Evolutionary conservation across 306 rosid genomes (phyloP).

Genomic region (Abrus pulchellus): DNA sequence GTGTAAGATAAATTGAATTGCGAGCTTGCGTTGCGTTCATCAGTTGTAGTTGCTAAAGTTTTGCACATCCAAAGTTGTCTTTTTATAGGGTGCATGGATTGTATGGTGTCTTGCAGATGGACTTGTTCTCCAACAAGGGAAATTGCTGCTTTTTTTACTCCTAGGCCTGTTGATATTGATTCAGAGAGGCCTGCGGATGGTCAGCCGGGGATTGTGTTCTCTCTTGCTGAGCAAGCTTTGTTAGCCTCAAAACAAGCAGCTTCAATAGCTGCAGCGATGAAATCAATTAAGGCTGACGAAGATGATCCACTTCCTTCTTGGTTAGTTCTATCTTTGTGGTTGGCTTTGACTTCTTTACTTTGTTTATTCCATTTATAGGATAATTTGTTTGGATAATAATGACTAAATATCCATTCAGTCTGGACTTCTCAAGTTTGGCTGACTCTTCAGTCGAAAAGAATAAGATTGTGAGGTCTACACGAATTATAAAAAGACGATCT

Average conservation of each 20-base stretch:
- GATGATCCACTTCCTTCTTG: constrained; percentile 57
- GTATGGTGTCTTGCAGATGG: constrained; percentile 60
- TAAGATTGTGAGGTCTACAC: constrained; percentile 72
- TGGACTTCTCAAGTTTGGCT: constrained; percentile 54
- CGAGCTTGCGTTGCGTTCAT: constrained; percentile 19
- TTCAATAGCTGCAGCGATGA: constrained; percentile 59
- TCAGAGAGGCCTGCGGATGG: constrained; percentile 48
- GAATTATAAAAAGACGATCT: constrained; percentile 71
- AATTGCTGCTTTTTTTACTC: constrained; percentile 45
- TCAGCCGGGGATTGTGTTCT: constrained; percentile 53
- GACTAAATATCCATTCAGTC: constrained; percentile 44
- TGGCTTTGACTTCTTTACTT: constrained; percentile 38
- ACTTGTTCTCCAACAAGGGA: constrained; percentile 55
- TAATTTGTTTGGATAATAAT: constrained; percentile 44
- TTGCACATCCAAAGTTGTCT: constrained; percentile 28
- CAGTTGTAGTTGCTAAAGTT: constrained; percentile 31
- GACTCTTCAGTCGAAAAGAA: constrained; percentile 54
- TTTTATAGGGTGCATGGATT: constrained; percentile 20
- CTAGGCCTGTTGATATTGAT: constrained; percentile 42
- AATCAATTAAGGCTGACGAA: constrained; percentile 48
- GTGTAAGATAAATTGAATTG: constrained; percentile 65
- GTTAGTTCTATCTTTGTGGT: constrained; percentile 59
- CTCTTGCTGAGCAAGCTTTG: constrained; percentile 82
- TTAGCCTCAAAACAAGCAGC: constrained; percentile 80
- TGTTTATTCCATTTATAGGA: constrained; percentile 28